These are phyloP conservation scores for Arachnomyces sp. DNA, from an alignment of 2,329 filamentous ascomycete genomes.

Conservation along the genomic window DNA sequence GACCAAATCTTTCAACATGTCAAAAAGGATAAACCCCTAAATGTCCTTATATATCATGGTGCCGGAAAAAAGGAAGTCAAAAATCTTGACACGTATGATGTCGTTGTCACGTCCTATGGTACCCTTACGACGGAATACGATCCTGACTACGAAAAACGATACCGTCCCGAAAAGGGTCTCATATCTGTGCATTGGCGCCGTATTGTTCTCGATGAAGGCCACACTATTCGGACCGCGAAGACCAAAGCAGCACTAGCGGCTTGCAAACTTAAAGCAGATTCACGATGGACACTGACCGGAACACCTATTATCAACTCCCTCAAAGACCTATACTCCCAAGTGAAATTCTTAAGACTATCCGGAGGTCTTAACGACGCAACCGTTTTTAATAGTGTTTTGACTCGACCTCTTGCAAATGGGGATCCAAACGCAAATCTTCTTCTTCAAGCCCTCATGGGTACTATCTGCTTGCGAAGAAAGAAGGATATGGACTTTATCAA, in stretches of 20 bases:
- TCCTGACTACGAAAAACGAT: constrained; percentile 36
- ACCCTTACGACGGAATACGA: constrained; percentile 62
- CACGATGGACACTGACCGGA: constrained; percentile 71
- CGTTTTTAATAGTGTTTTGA: constrained; percentile 66
- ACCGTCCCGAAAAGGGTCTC: constrained; percentile 41
- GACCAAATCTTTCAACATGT: constrained; percentile 71
- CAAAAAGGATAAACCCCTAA: constrained; percentile 53
- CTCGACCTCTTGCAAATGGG: constrained; percentile 57
- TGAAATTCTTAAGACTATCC: constrained; percentile 68
- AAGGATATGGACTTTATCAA: constrained; percentile 89
- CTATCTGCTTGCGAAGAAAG: constrained; percentile 69
- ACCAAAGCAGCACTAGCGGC: constrained; percentile 66
- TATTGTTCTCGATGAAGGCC: constrained; percentile 75
- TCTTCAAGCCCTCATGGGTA: constrained; percentile 69
- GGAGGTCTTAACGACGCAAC: constrained; percentile 67
- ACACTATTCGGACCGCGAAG: constrained; percentile 69
- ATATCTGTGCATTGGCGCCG: constrained; percentile 67
- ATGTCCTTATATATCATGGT: constrained; percentile 69
- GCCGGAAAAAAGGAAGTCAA: constrained; percentile 48
- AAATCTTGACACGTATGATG: constrained; percentile 59
- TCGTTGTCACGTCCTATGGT: constrained; percentile 80
- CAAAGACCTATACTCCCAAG: constrained; percentile 70
- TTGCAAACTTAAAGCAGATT: constrained; percentile 58
- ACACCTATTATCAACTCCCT: constrained; percentile 79
- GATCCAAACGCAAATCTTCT: constrained; percentile 54